phyloP scores from a whole-genome alignment of 306 rosid genomes.

The Pyrus betulifolia region DNA sequence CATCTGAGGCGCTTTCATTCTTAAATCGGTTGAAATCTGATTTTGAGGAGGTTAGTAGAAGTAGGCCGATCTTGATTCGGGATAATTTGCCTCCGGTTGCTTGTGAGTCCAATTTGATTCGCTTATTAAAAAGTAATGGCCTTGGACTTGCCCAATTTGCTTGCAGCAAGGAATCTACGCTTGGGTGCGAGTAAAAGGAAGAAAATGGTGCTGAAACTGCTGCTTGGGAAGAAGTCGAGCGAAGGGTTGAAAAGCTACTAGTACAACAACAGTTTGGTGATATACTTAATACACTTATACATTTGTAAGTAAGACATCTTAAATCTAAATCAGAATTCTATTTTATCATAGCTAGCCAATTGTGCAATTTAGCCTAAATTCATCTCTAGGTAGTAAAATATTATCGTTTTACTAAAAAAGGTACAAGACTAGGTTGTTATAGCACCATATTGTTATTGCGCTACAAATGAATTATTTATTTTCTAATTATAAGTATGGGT shows the following conservation, averaged over 20 bases:
- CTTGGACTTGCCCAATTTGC: constrained; percentile 3
- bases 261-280: too few species aligned
- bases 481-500: too few species aligned
- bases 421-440: too few species aligned
- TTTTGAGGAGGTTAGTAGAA: constrained; percentile 21
- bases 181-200: constrained; percentile 31
- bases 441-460: too few species aligned
- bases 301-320: too few species aligned
- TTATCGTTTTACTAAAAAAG: too few species aligned
- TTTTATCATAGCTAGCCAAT: too few species aligned
- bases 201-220: constrained; percentile 19
- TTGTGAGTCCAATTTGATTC: constrained; percentile 54
- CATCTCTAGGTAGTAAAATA: too few species aligned
- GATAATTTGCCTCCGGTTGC: constrained; percentile 27
- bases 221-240: constrained; percentile 26
- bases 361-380: too few species aligned
- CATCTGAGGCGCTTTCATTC: constrained; percentile 48
- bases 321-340: too few species aligned
- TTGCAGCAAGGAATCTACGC: constrained; percentile 20
- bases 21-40: constrained; percentile 32
- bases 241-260: not conserved
- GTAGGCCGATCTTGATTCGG: constrained; percentile 7
- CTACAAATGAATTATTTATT: too few species aligned
- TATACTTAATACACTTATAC: too few species aligned
- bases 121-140: constrained; percentile 22